Conservation (phyloP, 2,329 filamentous ascomycete genomes). For the Sarocladium brachiariae region DNA sequence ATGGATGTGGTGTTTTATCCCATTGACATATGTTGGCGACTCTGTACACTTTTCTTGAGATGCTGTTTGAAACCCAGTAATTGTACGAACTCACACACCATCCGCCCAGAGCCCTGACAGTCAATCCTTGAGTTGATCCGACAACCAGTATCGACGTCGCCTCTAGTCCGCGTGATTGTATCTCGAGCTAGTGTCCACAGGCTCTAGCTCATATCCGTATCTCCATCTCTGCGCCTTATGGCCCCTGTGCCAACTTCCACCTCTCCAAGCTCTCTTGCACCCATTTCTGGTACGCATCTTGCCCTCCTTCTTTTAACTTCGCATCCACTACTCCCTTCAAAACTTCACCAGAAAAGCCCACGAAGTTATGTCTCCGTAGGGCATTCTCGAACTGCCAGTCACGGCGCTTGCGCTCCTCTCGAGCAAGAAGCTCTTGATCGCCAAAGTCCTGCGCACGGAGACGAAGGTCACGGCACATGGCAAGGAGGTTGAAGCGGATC, state of each 20-base stretch:
- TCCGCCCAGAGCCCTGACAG: too few species aligned
- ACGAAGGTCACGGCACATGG: slow-evolving; percentile 80
- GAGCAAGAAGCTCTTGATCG: slow-evolving; percentile 68
- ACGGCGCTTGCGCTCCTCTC: slow-evolving; percentile 75
- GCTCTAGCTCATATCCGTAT: slow-evolving; percentile 34
- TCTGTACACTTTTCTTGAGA: too few species aligned
- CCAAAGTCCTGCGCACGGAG: slow-evolving; percentile 72
- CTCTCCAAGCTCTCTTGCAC: slow-evolving; percentile 58
- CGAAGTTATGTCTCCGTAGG: slow-evolving; percentile 86
- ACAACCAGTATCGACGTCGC: too few species aligned
- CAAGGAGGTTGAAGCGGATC: slow-evolving; percentile 93
- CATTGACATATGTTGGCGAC: too few species aligned
- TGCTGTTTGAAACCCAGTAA: too few species aligned
- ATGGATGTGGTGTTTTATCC: neutral
- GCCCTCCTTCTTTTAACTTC: slow-evolving; percentile 62
- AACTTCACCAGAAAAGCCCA: slow-evolving; percentile 87
- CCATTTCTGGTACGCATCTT: slow-evolving; percentile 65
- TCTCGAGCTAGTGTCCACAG: too few species aligned
- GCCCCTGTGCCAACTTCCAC: slow-evolving; percentile 36
- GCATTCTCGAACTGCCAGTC: slow-evolving; percentile 96
- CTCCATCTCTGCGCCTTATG: slow-evolving; percentile 26
- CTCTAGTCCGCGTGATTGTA: too few species aligned
- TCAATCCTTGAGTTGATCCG: too few species aligned
- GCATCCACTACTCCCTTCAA: slow-evolving; percentile 74
- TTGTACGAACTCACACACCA: neutral